Percentiles rank a stretch among this genome's conserved stretches.
Conservation (phyloP, 163 green algal species). For the Chlorella variabilis region DNA sequence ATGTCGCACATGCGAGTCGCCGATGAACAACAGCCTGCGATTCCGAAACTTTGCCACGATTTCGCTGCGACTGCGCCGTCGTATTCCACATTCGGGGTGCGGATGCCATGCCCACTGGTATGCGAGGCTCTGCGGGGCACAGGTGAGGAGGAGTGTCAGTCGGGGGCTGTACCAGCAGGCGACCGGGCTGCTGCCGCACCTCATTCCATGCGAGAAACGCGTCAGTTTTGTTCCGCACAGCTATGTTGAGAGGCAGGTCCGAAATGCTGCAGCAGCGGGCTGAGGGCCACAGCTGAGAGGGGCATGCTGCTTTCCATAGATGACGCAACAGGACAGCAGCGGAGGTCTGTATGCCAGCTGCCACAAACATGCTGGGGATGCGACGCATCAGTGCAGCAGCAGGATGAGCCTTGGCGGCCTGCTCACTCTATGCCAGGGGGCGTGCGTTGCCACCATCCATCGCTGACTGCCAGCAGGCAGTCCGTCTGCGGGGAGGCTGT, state of each 20-base stretch:
- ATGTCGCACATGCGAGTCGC: neutral
- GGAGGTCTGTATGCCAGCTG: too few relatives aligned
- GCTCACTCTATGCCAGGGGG: neutral
- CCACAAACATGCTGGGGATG: too few relatives aligned
- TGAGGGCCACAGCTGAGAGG: too few relatives aligned
- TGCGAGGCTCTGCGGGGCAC: neutral
- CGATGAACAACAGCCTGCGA: neutral
- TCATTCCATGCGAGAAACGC: neutral
- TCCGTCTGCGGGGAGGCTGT: neutral
- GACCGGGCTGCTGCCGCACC: neutral
- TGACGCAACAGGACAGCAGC: too few relatives aligned
- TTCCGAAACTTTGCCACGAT: neutral
- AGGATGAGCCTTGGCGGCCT: neutral
- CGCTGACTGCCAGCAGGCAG: neutral
- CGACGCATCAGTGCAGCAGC: too few relatives aligned
- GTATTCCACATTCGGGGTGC: neutral
- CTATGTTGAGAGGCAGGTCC: neutral
- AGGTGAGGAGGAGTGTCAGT: too few relatives aligned
- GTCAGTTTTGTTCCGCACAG: neutral
- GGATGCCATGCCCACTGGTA: slow-evolving; percentile 3
- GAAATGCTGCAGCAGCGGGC: neutral
- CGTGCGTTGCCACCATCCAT: slow-evolving; percentile 12
- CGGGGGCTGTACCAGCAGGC: too few relatives aligned
- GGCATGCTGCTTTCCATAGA: too few relatives aligned
- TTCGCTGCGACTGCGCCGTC: neutral